Evolutionary conservation across 352 stramenopile species (phyloP).

Genomic region (Pythium aristosporum): DNA sequence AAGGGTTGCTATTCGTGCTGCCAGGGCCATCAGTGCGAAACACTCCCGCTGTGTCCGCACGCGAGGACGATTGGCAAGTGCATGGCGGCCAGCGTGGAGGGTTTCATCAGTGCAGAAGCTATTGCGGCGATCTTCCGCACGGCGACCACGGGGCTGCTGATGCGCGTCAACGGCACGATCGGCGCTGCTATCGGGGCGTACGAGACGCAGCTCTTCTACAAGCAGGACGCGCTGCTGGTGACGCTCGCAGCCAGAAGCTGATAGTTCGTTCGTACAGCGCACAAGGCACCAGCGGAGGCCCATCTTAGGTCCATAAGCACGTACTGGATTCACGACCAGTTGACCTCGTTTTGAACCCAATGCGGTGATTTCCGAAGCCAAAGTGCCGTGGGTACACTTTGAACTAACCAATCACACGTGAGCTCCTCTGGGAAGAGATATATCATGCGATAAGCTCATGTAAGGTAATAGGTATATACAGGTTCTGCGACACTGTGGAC

Average conservation of each 20-base stretch:
- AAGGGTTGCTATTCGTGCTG: conserved; percentile 79
- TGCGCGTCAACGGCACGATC: conserved; percentile 82
- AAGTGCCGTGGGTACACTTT: background rate
- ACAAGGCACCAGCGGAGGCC: no score
- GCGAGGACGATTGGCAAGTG: conserved; percentile 42
- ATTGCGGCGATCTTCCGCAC: conserved; percentile 76
- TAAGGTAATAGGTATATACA: background rate
- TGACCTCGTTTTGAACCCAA: background rate
- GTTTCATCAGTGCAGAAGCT: conserved; percentile 70
- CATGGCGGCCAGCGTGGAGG: conserved; percentile 67
- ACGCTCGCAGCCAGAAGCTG: conserved; percentile 35
- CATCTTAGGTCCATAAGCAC: no score
- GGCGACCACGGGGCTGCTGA: conserved; percentile 66
- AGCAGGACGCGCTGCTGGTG: conserved; percentile 72
- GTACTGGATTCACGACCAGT: background rate
- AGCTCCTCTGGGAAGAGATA: conserved; percentile 2
- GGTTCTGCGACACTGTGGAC: background rate
- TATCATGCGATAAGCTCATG: conserved; percentile 3
- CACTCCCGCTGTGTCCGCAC: conserved; percentile 59
- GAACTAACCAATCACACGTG: background rate
- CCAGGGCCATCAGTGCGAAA: conserved; percentile 52
- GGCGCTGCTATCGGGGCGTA: conserved; percentile 66
- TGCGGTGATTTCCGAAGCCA: background rate
- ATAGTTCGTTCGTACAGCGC: background rate
- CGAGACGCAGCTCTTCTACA: conserved; percentile 61